Evolutionary conservation across 805 yeast genomes (phyloP), one percentile per base, ranked within the genome.

Genomic region (Scheffersomyces stipitis): DNA sequence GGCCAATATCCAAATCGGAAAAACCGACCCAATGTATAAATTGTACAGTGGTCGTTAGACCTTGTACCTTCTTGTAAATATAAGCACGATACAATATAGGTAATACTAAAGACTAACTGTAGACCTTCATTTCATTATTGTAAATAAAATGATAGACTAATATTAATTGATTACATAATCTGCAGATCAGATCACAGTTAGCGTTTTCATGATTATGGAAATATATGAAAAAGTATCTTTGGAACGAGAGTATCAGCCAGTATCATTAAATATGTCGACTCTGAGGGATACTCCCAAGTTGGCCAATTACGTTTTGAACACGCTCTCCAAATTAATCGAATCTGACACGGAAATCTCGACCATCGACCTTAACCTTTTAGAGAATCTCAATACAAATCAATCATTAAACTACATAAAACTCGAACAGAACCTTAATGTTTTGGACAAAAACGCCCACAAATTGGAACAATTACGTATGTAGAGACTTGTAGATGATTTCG

Each of bases 31-130:
- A 7, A 28, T 77, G 52, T 83, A 81, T 54, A 73, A 66, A 54
- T 53, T 77, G 60, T 85, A 69, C 62, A 67, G 83, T 55, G 81
- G 86, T 17, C 79, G 88, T 49, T 83, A 64, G 55, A n/a, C n/a
- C n/a, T n/a, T n/a, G n/a, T n/a, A n/a, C n/a, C n/a, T n/a, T n/a
- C n/a, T n/a, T n/a, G n/a, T n/a, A n/a, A n/a, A n/a, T n/a, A n/a
- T n/a, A n/a, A n/a, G n/a, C n/a, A n/a, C n/a, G n/a, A n/a, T n/a
- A n/a, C n/a, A n/a, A n/a, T n/a, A n/a, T n/a, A n/a, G n/a, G n/a
- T n/a, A n/a, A n/a, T n/a, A n/a, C n/a, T n/a, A n/a, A n/a, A n/a
- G n/a, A n/a, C n/a, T n/a, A n/a, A n/a, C n/a, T n/a, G n/a, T n/a
- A n/a, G n/a, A n/a, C n/a, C n/a, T n/a, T n/a, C n/a, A n/a, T n/a